Evolutionary conservation across 192 early-diverging fungal genomes (phyloP).

Genomic region (Podila epigama): DNA sequence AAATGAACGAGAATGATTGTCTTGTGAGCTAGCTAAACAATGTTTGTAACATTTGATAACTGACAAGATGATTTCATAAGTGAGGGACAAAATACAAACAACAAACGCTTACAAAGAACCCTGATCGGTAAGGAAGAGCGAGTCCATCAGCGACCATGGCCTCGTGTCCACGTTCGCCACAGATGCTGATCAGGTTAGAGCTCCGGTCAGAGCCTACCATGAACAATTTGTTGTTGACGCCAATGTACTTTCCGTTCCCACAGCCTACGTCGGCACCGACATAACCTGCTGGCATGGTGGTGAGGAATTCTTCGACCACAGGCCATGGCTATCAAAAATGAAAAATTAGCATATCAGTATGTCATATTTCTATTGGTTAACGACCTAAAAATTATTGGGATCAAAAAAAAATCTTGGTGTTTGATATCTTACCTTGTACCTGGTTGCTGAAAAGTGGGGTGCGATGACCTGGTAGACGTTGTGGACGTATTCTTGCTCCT

Average conservation of each 20-base stretch:
- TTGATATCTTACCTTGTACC: conserved; percentile 77
- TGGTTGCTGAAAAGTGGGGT: conserved; percentile 90
- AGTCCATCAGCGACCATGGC: conserved; percentile 84
- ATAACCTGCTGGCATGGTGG: conserved; percentile 64
- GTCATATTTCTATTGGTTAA: background rate
- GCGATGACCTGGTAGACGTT: conserved; percentile 93
- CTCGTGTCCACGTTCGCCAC: conserved; percentile 76
- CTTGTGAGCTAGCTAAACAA: background rate
- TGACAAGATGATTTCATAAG: background rate
- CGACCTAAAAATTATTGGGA: too few species aligned
- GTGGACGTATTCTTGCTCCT: conserved; percentile 88
- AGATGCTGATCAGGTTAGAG: conserved; percentile 80
- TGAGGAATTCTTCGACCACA: conserved; percentile 87
- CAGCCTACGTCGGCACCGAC: conserved; percentile 96
- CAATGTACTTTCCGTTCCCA: conserved; percentile 98
- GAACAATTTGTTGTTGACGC: conserved; percentile 82
- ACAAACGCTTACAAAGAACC: conserved; percentile 70
- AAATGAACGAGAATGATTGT: background rate
- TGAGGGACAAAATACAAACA: background rate
- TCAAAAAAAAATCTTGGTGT: background rate
- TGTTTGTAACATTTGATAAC: background rate
- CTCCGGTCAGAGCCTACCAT: conserved; percentile 90
- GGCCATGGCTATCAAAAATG: conserved; percentile 82
- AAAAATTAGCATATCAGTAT: background rate
- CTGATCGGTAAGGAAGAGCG: conserved; percentile 72